Base-by-base conservation (phyloP, 495 filamentous ascomycete genomes). In the Gamarada debralockiae region DNA sequence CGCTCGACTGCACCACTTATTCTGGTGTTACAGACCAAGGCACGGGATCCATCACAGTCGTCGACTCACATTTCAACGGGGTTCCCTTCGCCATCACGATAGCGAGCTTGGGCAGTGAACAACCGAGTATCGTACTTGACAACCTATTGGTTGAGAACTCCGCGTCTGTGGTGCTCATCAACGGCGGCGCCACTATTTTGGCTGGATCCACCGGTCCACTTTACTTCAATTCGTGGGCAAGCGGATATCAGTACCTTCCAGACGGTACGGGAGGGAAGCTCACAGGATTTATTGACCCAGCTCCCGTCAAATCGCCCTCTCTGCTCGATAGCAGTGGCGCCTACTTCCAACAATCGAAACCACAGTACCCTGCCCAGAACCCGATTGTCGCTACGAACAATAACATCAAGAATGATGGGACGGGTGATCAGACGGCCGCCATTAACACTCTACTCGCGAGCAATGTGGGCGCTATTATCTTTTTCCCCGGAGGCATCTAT, bases 401-500 rank as follows among this genome's bases (percentile, higher is more conserved):
- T 13, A 62, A 60, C 7, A 65, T 65, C 6, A 63, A 63, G 40
- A 59, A 59, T n/a, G 63, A 83, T 51, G 81, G 81, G 15, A 55
- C 48, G 0, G 75, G 78, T 2, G 80, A 83, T 46, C 80, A 83
- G 42, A 78, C 79, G 7, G 7, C 31, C 14, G 31, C 31, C 14
- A 34, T 34, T 34, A 34, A 34, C 14, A 7, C 31, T 14, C 7
- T 14, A 7, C 31, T 34, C 31, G 7, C 7, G 31, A 7, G 14
- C 7, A 34, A 14, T 14, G 31, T 14, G 7, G 31, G 31, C 7
- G 78, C 73, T 47, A 64, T 84, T 15, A 70, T 79, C 1, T 86
- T 73, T 58, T 80, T 87, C 55, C 81, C 82, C 2, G 66, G 69
- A 17, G 82, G 83, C 10, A 75, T 75, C 0, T 87, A 87, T 57